A percentile compares a stretch with the other conserved stretches of the same genome.
These are phyloP conservation scores for Talaromyces sp. DNA, from an alignment of 2,329 filamentous ascomycete species.

Conservation along the genomic window DNA sequence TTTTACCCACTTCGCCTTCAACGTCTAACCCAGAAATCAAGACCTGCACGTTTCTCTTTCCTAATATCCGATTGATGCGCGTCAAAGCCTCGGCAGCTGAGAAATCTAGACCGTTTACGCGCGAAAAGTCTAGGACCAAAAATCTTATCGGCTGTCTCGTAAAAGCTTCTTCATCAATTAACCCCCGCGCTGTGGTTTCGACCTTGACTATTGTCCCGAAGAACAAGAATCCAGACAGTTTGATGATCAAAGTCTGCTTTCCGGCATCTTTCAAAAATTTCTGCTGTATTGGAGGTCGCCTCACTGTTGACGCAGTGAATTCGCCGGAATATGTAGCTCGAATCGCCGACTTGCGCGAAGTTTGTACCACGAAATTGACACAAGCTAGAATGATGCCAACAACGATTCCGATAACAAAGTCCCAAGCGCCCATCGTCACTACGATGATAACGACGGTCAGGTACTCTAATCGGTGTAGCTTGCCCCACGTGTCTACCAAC, in stretches of 20 bases:
- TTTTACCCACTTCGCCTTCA: slow-evolving; percentile 70
- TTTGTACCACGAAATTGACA: slow-evolving; percentile 85
- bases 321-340: slow-evolving; percentile 86
- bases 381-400: slow-evolving; percentile 90
- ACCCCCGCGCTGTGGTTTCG: slow-evolving; percentile 76
- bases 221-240: slow-evolving; percentile 92
- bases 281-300: slow-evolving; percentile 84
- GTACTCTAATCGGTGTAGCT: slow-evolving; percentile 83
- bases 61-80: slow-evolving; percentile 79
- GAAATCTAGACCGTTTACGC: slow-evolving; percentile 91
- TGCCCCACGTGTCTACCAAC: slow-evolving; percentile 81
- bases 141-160: slow-evolving; percentile 76
- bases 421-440: slow-evolving; percentile 91
- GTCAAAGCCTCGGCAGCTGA: slow-evolving; percentile 94
- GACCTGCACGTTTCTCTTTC: slow-evolving; percentile 72
- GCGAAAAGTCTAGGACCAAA: slow-evolving; percentile 80
- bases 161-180: slow-evolving; percentile 82
- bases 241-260: slow-evolving; percentile 83
- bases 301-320: slow-evolving; percentile 85
- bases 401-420: slow-evolving; percentile 92
- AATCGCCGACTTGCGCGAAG: slow-evolving; percentile 83
- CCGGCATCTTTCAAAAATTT: slow-evolving; percentile 83
- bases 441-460: slow-evolving; percentile 86
- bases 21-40: slow-evolving; percentile 79
- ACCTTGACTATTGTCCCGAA: slow-evolving; percentile 97